Conservation (phyloP, 305 asterid genomes). For the Solanum hybrid region DNA sequence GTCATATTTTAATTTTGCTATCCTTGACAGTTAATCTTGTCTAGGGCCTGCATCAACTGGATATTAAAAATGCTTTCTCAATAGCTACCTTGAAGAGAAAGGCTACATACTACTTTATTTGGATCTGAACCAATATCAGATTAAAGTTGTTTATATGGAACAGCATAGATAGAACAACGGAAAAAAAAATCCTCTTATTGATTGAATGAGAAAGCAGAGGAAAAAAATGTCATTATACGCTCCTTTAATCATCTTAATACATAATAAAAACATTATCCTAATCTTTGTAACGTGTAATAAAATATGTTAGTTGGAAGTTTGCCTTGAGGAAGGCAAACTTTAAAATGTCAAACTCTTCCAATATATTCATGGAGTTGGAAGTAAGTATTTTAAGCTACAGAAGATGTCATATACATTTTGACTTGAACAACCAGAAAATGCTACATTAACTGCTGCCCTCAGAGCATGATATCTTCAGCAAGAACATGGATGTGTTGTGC, state of each 20-base stretch:
- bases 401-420: neutral
- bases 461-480: neutral
- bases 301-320: neutral
- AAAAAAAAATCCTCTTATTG: neutral
- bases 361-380: constrained; percentile 1
- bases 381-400: neutral
- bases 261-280: neutral
- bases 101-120: neutral
- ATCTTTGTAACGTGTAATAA: neutral
- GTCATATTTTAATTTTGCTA: neutral
- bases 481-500: neutral
- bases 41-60: neutral
- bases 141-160: neutral
- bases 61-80: neutral
- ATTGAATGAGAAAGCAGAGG: neutral
- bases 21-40: neutral
- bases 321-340: neutral
- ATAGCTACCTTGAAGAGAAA: neutral
- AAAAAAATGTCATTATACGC: neutral
- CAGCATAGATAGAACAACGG: neutral
- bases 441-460: neutral
- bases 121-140: neutral
- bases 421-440: neutral
- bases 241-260: neutral
- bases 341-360: neutral